phyloP scores from a whole-genome alignment of 371 early-diverging fungal genomes.

The Apophysomyces sp. region DNA sequence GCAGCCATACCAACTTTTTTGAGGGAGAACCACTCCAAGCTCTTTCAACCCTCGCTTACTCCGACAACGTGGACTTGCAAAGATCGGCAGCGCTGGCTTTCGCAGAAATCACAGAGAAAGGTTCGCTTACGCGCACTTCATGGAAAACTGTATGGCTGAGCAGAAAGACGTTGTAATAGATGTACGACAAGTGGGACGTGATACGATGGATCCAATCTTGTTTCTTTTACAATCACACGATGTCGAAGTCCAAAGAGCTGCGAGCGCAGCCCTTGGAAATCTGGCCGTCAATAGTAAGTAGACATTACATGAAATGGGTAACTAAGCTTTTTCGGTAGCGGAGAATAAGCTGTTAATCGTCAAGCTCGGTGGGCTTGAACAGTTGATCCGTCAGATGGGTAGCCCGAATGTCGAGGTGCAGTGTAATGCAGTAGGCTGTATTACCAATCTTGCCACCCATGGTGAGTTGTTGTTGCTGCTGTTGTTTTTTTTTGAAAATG shows the following conservation, averaged over 20 bases:
- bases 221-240: constrained; percentile 83
- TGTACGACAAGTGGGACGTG: constrained; percentile 76
- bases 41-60: constrained; percentile 81
- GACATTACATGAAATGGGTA: neutral
- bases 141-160: neutral
- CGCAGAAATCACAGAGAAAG: constrained; percentile 90
- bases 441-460: constrained; percentile 91
- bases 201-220: constrained; percentile 81
- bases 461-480: constrained; percentile 57
- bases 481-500: too few species aligned
- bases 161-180: constrained; percentile 40
- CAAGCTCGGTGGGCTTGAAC: constrained; percentile 83
- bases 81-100: constrained; percentile 90
- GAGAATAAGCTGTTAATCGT: constrained; percentile 88
- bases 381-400: constrained; percentile 87
- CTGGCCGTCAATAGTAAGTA: constrained; percentile 81
- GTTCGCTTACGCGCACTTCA: constrained; percentile 19
- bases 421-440: constrained; percentile 96
- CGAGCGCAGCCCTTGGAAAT: constrained; percentile 90
- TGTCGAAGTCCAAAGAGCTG: constrained; percentile 86
- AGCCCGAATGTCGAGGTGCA: constrained; percentile 88
- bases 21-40: constrained; percentile 85
- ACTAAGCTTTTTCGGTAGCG: constrained; percentile 41
- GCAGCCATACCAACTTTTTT: constrained; percentile 81
- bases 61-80: constrained; percentile 84